Conservation (phyloP, 2,329 filamentous ascomycete genomes). For the Colletotrichum sp. region DNA sequence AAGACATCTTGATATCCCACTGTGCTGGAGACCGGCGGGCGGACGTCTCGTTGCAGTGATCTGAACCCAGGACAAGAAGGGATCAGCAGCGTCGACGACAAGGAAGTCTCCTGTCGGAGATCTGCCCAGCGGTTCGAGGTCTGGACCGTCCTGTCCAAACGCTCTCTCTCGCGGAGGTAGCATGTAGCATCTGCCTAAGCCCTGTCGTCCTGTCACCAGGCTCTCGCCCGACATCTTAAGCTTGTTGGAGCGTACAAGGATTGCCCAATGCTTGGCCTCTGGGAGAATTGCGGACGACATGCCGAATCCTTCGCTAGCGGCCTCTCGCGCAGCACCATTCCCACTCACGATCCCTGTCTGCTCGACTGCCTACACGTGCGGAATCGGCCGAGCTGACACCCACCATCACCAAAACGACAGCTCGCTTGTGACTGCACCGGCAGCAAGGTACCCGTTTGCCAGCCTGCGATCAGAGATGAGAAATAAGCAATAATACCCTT, state of each 20-base stretch:
- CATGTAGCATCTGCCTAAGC: not conserved
- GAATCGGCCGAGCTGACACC: not conserved
- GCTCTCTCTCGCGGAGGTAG: not conserved
- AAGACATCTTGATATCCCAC: not conserved
- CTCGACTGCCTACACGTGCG: conserved; percentile 8
- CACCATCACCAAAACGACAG: not conserved
- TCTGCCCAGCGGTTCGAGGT: not conserved
- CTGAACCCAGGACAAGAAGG: not conserved
- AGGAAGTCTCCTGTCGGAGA: not conserved
- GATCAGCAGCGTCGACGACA: conserved; percentile 3
- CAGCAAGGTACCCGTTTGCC: not conserved
- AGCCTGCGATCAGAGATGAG: not conserved
- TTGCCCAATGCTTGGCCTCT: not conserved
- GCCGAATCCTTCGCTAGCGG: conserved; percentile 1
- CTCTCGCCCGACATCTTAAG: conserved; percentile 5
- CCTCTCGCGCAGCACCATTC: not conserved
- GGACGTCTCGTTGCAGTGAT: not conserved
- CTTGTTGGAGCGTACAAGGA: not conserved
- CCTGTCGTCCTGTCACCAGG: not conserved
- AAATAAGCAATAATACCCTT: not conserved
- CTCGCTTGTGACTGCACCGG: not conserved
- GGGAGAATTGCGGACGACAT: not conserved
- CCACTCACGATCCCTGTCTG: not conserved
- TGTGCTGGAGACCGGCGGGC: not conserved
- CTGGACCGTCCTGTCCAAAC: not conserved